A percentile compares a stretch with the other conserved stretches of the same genome.
Evolutionary conservation across 768 basidiomycete species (phyloP).

Genomic region (Rhodotorula taiwanensis): DNA sequence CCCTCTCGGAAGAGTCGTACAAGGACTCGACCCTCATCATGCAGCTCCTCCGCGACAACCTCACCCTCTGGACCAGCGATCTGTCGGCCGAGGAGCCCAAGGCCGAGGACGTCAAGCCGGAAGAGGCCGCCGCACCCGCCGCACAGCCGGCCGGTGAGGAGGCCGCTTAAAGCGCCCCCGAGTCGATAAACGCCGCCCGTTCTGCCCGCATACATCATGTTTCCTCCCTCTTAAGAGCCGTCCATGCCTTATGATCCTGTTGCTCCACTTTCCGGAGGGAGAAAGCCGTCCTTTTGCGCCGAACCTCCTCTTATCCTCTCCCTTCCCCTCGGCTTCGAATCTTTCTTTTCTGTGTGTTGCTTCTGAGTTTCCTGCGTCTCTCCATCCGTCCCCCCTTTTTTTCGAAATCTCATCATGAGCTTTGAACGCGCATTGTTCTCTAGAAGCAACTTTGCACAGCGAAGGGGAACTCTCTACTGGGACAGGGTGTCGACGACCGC

Average conservation of each 20-base stretch:
- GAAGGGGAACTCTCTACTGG: neutral
- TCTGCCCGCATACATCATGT: too few relatives aligned
- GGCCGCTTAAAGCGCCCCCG: neutral
- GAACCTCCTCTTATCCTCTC: too few relatives aligned
- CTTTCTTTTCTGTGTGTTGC: neutral
- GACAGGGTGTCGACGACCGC: slow-evolving; percentile 19
- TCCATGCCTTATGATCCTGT: too few relatives aligned
- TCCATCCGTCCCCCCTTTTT: neutral
- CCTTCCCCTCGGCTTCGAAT: too few relatives aligned
- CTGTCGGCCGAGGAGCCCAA: slow-evolving; percentile 15
- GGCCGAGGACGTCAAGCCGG: slow-evolving; percentile 22
- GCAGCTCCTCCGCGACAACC: slow-evolving; percentile 92
- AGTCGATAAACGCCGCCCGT: too few relatives aligned
- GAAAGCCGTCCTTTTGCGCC: too few relatives aligned
- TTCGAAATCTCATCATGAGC: too few relatives aligned
- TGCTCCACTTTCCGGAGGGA: too few relatives aligned
- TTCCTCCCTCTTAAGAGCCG: too few relatives aligned
- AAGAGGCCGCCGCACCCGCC: slow-evolving; percentile 7
- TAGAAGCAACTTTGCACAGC: too few relatives aligned
- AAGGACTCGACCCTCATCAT: slow-evolving; percentile 35
- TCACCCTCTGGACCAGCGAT: slow-evolving; percentile 46
- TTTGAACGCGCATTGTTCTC: too few relatives aligned
- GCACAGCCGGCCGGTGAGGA: slow-evolving; percentile 10
- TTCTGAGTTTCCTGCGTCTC: neutral
- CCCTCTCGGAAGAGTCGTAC: slow-evolving; percentile 73